These are phyloP conservation scores for Cladosporium sp. DNA, from an alignment of 2,329 filamentous ascomycete genomes.

Conservation along the genomic window DNA sequence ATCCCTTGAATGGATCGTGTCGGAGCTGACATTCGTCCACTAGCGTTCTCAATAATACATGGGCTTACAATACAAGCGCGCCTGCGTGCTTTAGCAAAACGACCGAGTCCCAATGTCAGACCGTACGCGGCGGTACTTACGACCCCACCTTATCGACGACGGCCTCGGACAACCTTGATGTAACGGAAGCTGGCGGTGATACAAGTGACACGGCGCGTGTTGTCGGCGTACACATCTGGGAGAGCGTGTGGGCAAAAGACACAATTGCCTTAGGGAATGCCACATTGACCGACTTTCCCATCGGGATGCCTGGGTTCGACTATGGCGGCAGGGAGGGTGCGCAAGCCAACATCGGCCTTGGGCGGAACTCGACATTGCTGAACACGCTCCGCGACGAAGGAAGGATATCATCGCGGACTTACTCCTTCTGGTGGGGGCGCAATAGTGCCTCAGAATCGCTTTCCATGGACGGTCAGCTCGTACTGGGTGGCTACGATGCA, in stretches of 20 bases:
- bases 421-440: conserved; percentile 23
- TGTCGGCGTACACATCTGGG: conserved; percentile 14
- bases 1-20: not conserved
- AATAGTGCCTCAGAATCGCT: conserved; percentile 14
- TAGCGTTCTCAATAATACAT: conserved; percentile 16
- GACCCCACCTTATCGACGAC: conserved; percentile 12
- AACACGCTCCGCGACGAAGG: conserved; percentile 16
- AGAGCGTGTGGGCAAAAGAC: conserved; percentile 15
- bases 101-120: conserved; percentile 11
- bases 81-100: conserved; percentile 12
- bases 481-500: conserved; percentile 27
- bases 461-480: conserved; percentile 24
- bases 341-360: conserved; percentile 21
- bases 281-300: conserved; percentile 11
- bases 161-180: conserved; percentile 1
- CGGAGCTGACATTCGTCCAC: not conserved
- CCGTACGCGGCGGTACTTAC: conserved; percentile 15
- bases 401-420: conserved; percentile 23
- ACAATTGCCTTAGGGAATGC: conserved; percentile 10
- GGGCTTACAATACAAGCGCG: conserved; percentile 16
- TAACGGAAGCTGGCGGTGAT: conserved; percentile 13
- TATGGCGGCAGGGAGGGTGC: conserved; percentile 10
- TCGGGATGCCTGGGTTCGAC: conserved; percentile 18
- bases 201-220: conserved; percentile 14
- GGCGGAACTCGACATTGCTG: conserved; percentile 24